Base-by-base conservation (phyloP, 73 alveolate species). In the Halteria grandinella region DNA sequence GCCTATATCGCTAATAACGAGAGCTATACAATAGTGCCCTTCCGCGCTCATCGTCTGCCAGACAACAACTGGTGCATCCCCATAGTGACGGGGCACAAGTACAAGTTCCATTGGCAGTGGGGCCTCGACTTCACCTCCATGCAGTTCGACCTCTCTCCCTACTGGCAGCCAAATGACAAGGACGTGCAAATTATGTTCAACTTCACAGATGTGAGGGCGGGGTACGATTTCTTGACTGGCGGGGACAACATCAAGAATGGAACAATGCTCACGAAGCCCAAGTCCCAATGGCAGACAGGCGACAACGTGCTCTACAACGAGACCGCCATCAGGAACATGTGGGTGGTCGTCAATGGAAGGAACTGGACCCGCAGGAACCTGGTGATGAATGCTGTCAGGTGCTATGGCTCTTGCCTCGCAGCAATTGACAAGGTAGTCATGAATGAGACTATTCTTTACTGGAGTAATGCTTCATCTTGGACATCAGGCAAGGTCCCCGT, bases 21-120 rank as follows among this genome's bases (percentile, higher is more conserved):
- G 1, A 59, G 53, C 11, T 64, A 64, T 64, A 49, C 54, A 5
- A 17, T 23, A n/a, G 51, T 64, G 7, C 79, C 63, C 8, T 64
- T 44, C 51, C 29, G 23, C 15, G 21, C 60, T 2, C 45, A 21
- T 18, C 36, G 25, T 5, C 66, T 43, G 36, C 79, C 79, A 4
- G 33, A 18, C 11, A 64, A 41, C 18, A 34, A 53, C 8, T 41
- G 64, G 79, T 62, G 66, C 32, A 53, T 44, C 20, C 64, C 79
- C 3, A 29, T 23, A 23, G 64, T 64, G 10, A 64, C 79, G 2
- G 64, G 64, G 12, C 79, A 64, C 52, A 64, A 64, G 52, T 64
- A 64, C 39, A 64, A 64, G 34, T 7, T 64, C 34, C 79, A 64
- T 20, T 64, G 79, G 79, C 32, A 64, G 44, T 39, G 32, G 32